Conservation (phyloP, 2,329 filamentous ascomycete species). For the Venturia carpophila region DNA sequence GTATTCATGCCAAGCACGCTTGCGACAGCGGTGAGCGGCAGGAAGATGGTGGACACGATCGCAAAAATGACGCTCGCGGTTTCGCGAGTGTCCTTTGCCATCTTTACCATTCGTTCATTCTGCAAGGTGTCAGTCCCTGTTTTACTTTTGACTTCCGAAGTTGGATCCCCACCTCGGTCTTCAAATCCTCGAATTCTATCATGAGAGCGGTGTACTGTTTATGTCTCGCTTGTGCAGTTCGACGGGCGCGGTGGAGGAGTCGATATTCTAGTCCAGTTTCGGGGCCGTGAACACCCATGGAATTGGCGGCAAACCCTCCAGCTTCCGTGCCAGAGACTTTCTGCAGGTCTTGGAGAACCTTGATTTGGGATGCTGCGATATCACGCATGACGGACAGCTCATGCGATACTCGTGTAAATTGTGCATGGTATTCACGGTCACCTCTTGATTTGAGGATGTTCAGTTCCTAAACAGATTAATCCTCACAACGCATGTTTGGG, state of each 20-base stretch:
- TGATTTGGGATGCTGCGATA: neutral
- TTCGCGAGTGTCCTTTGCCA: conserved; percentile 4
- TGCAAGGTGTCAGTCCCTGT: neutral
- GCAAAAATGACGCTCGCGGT: conserved; percentile 16
- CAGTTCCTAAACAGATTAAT: neutral
- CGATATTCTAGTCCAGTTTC: neutral
- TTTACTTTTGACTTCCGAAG: neutral
- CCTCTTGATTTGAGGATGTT: conserved; percentile 4
- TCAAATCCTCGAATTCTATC: neutral
- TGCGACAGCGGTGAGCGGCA: conserved; percentile 8
- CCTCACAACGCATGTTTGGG: neutral
- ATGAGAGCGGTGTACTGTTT: neutral
- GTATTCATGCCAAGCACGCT: conserved; percentile 16
- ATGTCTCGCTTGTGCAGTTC: neutral
- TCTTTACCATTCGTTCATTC: conserved; percentile 5
- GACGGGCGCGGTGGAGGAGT: neutral
- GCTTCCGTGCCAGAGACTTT: neutral
- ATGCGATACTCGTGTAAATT: neutral
- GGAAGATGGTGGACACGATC: conserved; percentile 3
- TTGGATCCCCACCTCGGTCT: neutral
- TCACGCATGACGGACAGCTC: conserved; percentile 1
- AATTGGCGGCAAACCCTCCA: neutral
- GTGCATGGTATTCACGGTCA: neutral
- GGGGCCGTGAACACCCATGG: neutral
- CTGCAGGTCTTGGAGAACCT: neutral